These are phyloP conservation scores for Kockiozyma suomiensis DNA, from an alignment of 805 yeast genomes.

Conservation along the genomic window DNA sequence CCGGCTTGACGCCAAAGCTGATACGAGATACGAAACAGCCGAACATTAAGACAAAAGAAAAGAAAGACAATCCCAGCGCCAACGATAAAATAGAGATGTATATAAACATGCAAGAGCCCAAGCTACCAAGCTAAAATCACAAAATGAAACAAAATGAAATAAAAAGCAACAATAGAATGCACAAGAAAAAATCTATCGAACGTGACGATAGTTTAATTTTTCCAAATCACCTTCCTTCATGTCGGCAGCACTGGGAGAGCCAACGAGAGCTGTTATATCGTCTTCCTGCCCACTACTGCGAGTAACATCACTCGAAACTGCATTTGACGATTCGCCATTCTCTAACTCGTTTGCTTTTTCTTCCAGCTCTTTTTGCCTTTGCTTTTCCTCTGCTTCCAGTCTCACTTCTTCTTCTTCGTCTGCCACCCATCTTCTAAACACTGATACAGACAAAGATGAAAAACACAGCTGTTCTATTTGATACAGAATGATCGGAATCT, in stretches of 20 bases:
- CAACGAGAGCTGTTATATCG: background rate
- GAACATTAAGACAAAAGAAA: background rate
- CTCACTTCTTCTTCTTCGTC: slow-evolving; percentile 25
- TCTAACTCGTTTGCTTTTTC: background rate
- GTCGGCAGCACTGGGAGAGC: background rate
- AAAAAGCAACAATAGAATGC: background rate
- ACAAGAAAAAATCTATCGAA: background rate
- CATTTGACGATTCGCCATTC: slow-evolving; percentile 4
- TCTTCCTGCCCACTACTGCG: slow-evolving; percentile 3
- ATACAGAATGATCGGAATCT: slow-evolving; percentile 84
- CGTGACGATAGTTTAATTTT: background rate
- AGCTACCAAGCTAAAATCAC: background rate
- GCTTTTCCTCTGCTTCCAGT: slow-evolving; percentile 5
- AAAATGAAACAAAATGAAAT: background rate
- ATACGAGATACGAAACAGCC: background rate
- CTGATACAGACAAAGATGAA: slow-evolving; percentile 68
- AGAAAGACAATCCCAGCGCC: background rate
- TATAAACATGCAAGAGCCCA: background rate
- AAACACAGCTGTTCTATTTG: slow-evolving; percentile 87
- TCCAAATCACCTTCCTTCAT: background rate
- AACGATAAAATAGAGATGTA: too few relatives aligned
- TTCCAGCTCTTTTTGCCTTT: background rate
- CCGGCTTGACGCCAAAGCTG: background rate
- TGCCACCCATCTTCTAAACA: slow-evolving; percentile 70
- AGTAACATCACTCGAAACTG: slow-evolving; percentile 5